Evolutionary conservation across 106 monocot genomes (phyloP).

Genomic region (Acanthochlamys bracteata): DNA sequence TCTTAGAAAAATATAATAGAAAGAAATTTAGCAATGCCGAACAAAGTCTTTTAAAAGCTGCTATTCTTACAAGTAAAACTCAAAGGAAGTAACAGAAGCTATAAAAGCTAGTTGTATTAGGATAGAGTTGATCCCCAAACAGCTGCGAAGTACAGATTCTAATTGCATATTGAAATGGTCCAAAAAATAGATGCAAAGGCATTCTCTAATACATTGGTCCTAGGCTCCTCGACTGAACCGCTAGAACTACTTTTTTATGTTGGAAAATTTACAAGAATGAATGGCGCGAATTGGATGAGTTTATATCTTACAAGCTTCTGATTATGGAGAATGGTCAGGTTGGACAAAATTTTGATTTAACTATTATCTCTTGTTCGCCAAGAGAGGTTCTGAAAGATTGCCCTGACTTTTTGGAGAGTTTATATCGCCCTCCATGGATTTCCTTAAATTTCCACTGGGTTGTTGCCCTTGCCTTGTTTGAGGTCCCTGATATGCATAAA

Average conservation of each 20-base stretch:
- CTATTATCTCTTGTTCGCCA: conserved; percentile 30
- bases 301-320: neutral
- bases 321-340: neutral
- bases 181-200: neutral
- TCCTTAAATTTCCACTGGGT: conserved; percentile 29
- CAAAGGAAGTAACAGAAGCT: too few relatives aligned
- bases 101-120: too few relatives aligned
- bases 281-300: neutral
- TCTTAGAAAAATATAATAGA: too few relatives aligned
- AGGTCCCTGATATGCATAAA: conserved; percentile 27
- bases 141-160: too few relatives aligned
- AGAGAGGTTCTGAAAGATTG: conserved; percentile 41
- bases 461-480: conserved; percentile 62
- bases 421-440: conserved; percentile 40
- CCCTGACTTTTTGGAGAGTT: conserved; percentile 32
- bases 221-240: neutral
- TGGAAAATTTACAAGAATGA: too few relatives aligned
- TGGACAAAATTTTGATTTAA: neutral
- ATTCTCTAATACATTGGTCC: neutral
- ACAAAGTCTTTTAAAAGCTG: too few relatives aligned
- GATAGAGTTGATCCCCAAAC: too few relatives aligned
- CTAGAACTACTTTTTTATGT: neutral
- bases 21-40: too few relatives aligned
- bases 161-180: too few relatives aligned
- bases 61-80: too few relatives aligned